Conservation (phyloP, 371 early-diverging fungal species). For the Mucor irregularis region DNA sequence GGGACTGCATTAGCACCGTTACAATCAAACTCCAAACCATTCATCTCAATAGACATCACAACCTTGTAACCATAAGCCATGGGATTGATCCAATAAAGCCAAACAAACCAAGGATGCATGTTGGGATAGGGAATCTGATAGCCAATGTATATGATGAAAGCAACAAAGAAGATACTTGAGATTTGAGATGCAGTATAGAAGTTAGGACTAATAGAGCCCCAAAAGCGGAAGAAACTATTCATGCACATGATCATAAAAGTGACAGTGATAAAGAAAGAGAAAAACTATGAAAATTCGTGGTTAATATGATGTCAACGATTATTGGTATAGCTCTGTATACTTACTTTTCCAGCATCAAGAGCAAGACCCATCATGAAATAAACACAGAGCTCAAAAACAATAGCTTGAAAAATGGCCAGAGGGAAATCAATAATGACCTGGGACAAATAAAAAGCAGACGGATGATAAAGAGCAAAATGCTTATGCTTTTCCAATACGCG, state of each 20-base stretch:
- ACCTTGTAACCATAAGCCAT: constrained; percentile 65
- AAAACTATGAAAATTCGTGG: constrained; percentile 26
- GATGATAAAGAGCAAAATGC: constrained; percentile 65
- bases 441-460: constrained; percentile 63
- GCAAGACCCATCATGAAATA: constrained; percentile 64
- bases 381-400: constrained; percentile 36
- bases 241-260: constrained; percentile 52
- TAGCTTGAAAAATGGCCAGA: constrained; percentile 43
- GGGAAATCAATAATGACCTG: constrained; percentile 53
- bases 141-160: constrained; percentile 61
- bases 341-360: constrained; percentile 50
- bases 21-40: constrained; percentile 32
- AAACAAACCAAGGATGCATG: constrained; percentile 73
- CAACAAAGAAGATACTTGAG: constrained; percentile 57
- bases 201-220: constrained; percentile 51
- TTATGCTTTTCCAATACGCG: constrained; percentile 70
- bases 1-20: constrained; percentile 50
- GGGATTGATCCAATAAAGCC: constrained; percentile 73
- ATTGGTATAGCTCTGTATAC: constrained; percentile 63
- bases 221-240: constrained; percentile 44
- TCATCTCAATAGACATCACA: constrained; percentile 69
- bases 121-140: constrained; percentile 58
- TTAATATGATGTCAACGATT: constrained; percentile 11
- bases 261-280: constrained; percentile 50
- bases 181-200: constrained; percentile 58